Evolutionary conservation across 768 basidiomycete species (phyloP), one percentile per base, ranked within the genome.

Genomic region (Hygrophorus pudorinus): DNA sequence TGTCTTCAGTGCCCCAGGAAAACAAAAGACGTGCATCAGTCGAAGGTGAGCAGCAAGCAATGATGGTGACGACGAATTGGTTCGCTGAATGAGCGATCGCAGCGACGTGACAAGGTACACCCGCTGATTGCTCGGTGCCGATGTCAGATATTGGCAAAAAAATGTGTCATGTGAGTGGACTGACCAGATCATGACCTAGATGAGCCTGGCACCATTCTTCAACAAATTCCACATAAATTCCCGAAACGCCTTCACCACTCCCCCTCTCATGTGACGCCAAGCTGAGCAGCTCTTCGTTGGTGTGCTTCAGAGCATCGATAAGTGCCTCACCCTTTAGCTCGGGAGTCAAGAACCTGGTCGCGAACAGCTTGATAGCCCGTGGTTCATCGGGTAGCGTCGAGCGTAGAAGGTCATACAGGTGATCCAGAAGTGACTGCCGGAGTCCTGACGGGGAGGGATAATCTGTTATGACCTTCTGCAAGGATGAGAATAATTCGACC

Each of bases 61-160:
- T 42, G 60, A 53, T 53, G 58, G 55, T 39, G 63, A 62, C 24
- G 30, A 46, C 21, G 46, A 44, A 48, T 52, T 46, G 35, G 44
- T 39, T 10, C 27, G 44, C 42, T 55, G 53, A 32, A 66, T 60
- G 31, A 70, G 48, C 32, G 58, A 55, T 33, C 65, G 62, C 48
- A 79, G 53, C 35, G 68, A 72, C 33, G 58, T 57, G 46, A 70
- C 58, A 31, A 85, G 63, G 59, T 80, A 87, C 42, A 56, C 49
- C 62, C 71, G 75, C 81, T 82, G 42, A 17, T 16, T 39, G 4
- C 3, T 13, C 12, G 21, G 13, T 20, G 4, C 20, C n/a, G 13
- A 13, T 2, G 13, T 9, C 37, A 12, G 14, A 5, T 38, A 38
- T 13, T 16, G 5, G 9, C 12, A 31, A 17, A 4, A n/a, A 20